Percentiles rank a stretch among this genome's conserved stretches.
These are phyloP conservation scores for Aspergillus pseudoglaucus DNA, from an alignment of 2,329 filamentous ascomycete species.

Conservation along the genomic window DNA sequence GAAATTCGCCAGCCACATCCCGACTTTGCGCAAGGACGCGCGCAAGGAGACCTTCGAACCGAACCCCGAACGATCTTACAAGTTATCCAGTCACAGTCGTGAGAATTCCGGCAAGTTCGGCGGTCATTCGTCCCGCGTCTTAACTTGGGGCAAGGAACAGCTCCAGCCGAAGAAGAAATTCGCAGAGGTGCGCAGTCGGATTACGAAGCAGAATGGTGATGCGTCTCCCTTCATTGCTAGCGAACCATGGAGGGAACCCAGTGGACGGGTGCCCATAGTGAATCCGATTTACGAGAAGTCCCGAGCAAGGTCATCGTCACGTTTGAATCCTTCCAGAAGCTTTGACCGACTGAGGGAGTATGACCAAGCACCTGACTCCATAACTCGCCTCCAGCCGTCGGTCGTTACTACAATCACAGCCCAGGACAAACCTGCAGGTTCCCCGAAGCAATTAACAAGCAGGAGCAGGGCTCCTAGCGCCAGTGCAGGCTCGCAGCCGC, in stretches of 20 bases:
- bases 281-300: slow-evolving; percentile 58
- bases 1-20: slow-evolving; percentile 23
- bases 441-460: slow-evolving; percentile 7
- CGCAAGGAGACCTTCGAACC: slow-evolving; percentile 1
- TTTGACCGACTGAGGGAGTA: slow-evolving; percentile 10
- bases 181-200: slow-evolving; percentile 24
- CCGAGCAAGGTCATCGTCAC: slow-evolving; percentile 50
- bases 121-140: slow-evolving; percentile 22
- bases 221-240: slow-evolving; percentile 38
- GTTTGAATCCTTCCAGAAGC: slow-evolving; percentile 30
- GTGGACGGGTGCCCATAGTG: slow-evolving; percentile 60
- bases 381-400: slow-evolving; percentile 16
- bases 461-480: slow-evolving; percentile 24
- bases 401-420: slow-evolving; percentile 29
- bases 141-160: slow-evolving; percentile 32
- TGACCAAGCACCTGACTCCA: slow-evolving; percentile 29
- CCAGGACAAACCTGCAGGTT: slow-evolving; percentile 6
- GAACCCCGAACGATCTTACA: slow-evolving; percentile 4
- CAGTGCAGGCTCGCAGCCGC: slow-evolving; percentile 2
- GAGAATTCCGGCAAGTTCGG: slow-evolving; percentile 52
- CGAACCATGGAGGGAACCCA: slow-evolving; percentile 64
- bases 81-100: slow-evolving; percentile 8
- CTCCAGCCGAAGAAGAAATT: slow-evolving; percentile 31
- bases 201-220: slow-evolving; percentile 30
- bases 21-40: slow-evolving; percentile 17